Percentiles rank a stretch among this genome's conserved stretches.
These are phyloP conservation scores for Fremontodendron californicum DNA, from an alignment of 345 rosid genomes.

Conservation along the genomic window DNA sequence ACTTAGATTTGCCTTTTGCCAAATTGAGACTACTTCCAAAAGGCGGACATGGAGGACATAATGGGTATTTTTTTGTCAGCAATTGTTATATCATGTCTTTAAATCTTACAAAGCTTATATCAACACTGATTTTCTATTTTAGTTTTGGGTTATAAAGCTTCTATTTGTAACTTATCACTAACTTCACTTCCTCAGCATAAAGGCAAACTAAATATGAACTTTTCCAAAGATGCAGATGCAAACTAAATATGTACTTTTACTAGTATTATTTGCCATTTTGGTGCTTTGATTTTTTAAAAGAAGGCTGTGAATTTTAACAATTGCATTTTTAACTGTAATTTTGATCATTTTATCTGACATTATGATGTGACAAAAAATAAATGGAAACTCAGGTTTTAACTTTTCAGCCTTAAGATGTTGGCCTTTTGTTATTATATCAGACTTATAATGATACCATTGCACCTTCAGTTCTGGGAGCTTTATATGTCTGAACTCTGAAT, in stretches of 20 bases:
- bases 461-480: background rate
- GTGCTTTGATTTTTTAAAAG: background rate
- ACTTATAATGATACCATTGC: background rate
- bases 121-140: background rate
- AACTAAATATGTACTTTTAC: background rate
- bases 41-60: conserved; percentile 99
- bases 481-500: background rate
- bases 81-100: background rate
- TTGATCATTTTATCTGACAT: background rate
- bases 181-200: background rate
- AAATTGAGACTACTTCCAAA: conserved; percentile 86
- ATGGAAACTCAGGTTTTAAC: background rate
- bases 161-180: background rate
- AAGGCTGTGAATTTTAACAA: background rate
- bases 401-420: background rate
- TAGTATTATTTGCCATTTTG: background rate
- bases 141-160: background rate
- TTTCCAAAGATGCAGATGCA: too few relatives aligned
- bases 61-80: conserved; percentile 55
- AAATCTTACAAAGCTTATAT: background rate
- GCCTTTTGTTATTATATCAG: background rate
- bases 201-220: background rate
- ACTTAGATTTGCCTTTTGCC: conserved; percentile 89
- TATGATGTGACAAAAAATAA: background rate
- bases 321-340: background rate